Base-by-base conservation (phyloP, 352 stramenopile species). In the Pythium aquatile region DNA sequence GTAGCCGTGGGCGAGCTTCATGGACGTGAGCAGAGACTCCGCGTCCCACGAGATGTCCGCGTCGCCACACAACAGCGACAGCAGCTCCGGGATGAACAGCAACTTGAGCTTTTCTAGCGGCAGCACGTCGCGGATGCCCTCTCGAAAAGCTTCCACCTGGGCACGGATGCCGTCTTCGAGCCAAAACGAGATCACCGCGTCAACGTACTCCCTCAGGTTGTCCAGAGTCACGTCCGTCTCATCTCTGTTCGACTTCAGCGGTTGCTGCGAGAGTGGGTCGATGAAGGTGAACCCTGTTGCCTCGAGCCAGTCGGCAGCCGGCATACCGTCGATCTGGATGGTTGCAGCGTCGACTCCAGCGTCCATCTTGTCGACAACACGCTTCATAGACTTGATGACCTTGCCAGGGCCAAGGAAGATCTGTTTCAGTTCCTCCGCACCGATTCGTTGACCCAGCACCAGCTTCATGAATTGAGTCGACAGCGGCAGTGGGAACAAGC, bases 1-100 rank as follows among this genome's bases (percentile, higher is more conserved):
- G 74, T 90, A 95, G 13, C 87, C 87, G 55, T 95, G 87, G 3
- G 83, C 81, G 55, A 94, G 76, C 68, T 92, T 95, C 58, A 90
- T 86, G 32, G 85, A 74, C 68, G 80, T 78, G 20, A 77, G 65
- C 28, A 95, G 75, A 20, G 79, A 90, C n/a, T 67, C 74, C 2
- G 74, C 49, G 55, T 87, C 72, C 87, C 87, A 95, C 37, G 73
- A 57, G 26, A 95, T 83, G 57, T 95, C 85, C 4, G 81, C 71
- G 39, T 92, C 79, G 14, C 87, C 87, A 13, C 87, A 94, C 10
- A 95, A 58, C 53, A 92, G 61, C 8, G 78, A 68, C 17, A 92
- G 61, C 10, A 95, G 44, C 64, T 94, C 85, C 0, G 77, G 61
- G 28, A 90, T 79, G 63, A 83, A 88, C 17, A 95, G 59, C 40